Percentiles rank a stretch among this genome's conserved stretches.
phyloP scores from a whole-genome alignment of 352 stramenopile species.

The Phytopythium mirpurense region DNA sequence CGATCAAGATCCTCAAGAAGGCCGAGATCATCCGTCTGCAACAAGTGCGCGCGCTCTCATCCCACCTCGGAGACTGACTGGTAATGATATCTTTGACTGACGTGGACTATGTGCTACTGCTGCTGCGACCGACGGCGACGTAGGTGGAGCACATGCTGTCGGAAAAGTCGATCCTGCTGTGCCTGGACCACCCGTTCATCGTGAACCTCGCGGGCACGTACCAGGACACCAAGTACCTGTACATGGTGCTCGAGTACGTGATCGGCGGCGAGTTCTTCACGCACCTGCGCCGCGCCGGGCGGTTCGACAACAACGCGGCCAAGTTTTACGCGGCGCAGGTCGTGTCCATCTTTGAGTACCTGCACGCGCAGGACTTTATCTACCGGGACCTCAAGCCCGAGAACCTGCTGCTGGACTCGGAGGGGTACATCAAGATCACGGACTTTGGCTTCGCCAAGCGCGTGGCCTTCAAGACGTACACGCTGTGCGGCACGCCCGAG shows the following conservation, averaged over 20 bases:
- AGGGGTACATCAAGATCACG: slow-evolving; percentile 96
- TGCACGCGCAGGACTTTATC: slow-evolving; percentile 95
- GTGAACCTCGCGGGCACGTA: slow-evolving; percentile 94
- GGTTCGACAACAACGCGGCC: slow-evolving; percentile 90
- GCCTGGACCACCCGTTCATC: slow-evolving; percentile 94
- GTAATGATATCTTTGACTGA: too few relatives aligned
- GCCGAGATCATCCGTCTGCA: slow-evolving; percentile 94
- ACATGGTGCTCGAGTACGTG: slow-evolving; percentile 98
- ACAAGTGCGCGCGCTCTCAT: slow-evolving; percentile 76
- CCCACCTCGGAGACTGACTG: too few relatives aligned
- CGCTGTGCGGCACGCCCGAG: slow-evolving; percentile 91
- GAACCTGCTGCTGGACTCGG: slow-evolving; percentile 93
- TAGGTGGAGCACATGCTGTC: slow-evolving; percentile 96
- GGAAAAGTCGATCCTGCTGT: slow-evolving; percentile 94
- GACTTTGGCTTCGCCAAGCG: slow-evolving; percentile 93
- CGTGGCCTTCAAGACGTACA: slow-evolving; percentile 95
- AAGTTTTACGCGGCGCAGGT: slow-evolving; percentile 94
- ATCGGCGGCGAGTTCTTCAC: slow-evolving; percentile 98
- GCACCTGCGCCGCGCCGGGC: slow-evolving; percentile 90
- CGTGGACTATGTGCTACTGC: too few relatives aligned
- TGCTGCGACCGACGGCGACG: not conserved
- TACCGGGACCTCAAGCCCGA: slow-evolving; percentile 96
- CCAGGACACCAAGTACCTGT: slow-evolving; percentile 94
- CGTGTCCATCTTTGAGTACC: slow-evolving; percentile 95
- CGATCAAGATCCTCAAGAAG: slow-evolving; percentile 98